phyloP scores from a whole-genome alignment of 352 stramenopile genomes.

The Phytophthora fragariae region DNA sequence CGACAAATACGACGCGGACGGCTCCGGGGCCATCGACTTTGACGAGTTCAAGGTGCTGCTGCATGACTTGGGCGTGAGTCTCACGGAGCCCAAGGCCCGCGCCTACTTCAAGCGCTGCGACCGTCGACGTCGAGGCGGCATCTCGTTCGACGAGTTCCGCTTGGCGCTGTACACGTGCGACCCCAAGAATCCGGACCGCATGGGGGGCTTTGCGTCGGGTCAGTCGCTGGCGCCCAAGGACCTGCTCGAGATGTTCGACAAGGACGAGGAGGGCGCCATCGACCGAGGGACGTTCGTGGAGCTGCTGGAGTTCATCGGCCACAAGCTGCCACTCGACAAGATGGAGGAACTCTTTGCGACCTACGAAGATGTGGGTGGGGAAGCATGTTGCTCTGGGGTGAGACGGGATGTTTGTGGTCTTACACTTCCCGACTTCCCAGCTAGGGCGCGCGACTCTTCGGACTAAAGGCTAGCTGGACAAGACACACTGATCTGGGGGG shows the following conservation, averaged over 20 bases:
- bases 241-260: slow-evolving; percentile 86
- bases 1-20: slow-evolving; percentile 83
- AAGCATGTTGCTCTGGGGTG: background rate
- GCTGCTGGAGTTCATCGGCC: slow-evolving; percentile 72
- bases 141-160: slow-evolving; percentile 86
- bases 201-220: slow-evolving; percentile 69
- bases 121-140: slow-evolving; percentile 59
- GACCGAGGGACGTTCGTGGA: slow-evolving; percentile 75
- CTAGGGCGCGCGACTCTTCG: too few relatives aligned
- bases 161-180: slow-evolving; percentile 83
- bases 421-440: background rate
- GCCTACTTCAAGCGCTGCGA: slow-evolving; percentile 87
- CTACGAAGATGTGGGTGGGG: slow-evolving; percentile 69
- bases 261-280: slow-evolving; percentile 70
- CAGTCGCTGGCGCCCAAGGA: slow-evolving; percentile 81
- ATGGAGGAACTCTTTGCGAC: slow-evolving; percentile 73
- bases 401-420: background rate
- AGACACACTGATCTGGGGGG: too few relatives aligned
- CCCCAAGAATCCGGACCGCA: slow-evolving; percentile 77
- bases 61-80: slow-evolving; percentile 57
- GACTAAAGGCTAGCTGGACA: too few relatives aligned
- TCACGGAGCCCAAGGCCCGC: slow-evolving; percentile 75
- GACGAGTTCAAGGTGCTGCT: slow-evolving; percentile 83
- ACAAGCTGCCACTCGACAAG: slow-evolving; percentile 67
- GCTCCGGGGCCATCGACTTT: slow-evolving; percentile 79